These are phyloP conservation scores for Cladosporium velox DNA, from an alignment of 2,329 filamentous ascomycete genomes.

Conservation along the genomic window DNA sequence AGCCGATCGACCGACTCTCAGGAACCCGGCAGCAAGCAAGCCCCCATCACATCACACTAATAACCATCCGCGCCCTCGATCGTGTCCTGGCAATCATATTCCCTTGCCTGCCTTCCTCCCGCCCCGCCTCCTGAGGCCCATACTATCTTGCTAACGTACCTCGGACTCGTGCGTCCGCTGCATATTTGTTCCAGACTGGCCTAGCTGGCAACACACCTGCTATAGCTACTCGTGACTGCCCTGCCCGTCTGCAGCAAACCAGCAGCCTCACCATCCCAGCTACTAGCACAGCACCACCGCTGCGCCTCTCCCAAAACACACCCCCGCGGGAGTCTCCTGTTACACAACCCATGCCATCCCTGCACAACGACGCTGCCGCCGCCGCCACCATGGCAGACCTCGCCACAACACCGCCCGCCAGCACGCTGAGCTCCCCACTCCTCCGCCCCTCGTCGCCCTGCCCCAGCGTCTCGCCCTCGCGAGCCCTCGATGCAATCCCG, in stretches of 20 bases:
- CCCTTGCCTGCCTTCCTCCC: not conserved
- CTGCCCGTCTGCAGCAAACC: not conserved
- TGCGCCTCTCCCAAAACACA: not conserved
- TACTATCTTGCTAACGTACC: not conserved
- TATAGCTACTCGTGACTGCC: not conserved
- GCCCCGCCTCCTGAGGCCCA: not conserved
- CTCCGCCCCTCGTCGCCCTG: conserved; percentile 63
- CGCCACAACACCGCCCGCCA: conserved; percentile 29
- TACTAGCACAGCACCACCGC: not conserved
- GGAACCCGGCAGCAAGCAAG: not conserved
- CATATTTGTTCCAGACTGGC: not conserved
- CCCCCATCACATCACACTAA: not conserved
- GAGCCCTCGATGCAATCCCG: conserved; percentile 61
- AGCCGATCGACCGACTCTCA: not conserved
- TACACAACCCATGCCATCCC: conserved; percentile 13
- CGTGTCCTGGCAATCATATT: not conserved
- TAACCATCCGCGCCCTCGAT: not conserved
- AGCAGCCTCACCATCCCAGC: not conserved
- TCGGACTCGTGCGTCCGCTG: not conserved
- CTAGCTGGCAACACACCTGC: not conserved
- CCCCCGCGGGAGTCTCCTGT: not conserved
- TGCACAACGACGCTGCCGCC: not conserved
- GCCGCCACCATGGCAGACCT: conserved; percentile 24
- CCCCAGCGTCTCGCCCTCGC: conserved; percentile 63
- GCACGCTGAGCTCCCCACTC: conserved; percentile 32